Conservation (phyloP, 257 asterid species). For the Datura wrightii region DNA sequence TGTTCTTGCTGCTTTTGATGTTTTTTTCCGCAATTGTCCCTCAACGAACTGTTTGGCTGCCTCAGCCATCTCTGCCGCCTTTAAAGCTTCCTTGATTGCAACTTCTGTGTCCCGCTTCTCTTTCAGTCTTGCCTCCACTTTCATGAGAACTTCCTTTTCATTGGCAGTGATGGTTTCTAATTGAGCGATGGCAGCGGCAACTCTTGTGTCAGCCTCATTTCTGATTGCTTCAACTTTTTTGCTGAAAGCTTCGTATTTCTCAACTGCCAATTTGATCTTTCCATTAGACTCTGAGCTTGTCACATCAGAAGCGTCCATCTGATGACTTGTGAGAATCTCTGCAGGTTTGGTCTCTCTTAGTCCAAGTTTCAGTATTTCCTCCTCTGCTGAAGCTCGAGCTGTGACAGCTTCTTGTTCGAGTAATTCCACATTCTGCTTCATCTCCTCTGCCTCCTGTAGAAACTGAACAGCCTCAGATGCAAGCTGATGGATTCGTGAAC, state of each 20-base stretch:
- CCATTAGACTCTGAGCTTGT: neutral
- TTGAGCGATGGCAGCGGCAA: conserved; percentile 60
- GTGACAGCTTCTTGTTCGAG: conserved; percentile 59
- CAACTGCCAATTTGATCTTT: conserved; percentile 53
- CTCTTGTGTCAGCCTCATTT: conserved; percentile 58
- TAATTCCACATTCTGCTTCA: conserved; percentile 40
- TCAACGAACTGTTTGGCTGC: conserved; percentile 62
- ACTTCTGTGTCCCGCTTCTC: conserved; percentile 52
- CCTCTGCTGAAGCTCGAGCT: conserved; percentile 44
- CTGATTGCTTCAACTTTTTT: conserved; percentile 50
- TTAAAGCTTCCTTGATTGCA: conserved; percentile 60
- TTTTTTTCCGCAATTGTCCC: conserved; percentile 48
- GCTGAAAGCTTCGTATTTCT: conserved; percentile 51
- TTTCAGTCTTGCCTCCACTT: conserved; percentile 50
- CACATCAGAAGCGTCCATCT: conserved; percentile 31
- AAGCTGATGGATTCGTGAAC: neutral
- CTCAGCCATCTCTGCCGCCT: conserved; percentile 74
- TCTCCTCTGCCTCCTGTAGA: conserved; percentile 51
- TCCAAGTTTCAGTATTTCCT: conserved; percentile 54
- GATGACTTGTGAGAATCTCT: conserved; percentile 44
- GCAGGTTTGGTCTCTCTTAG: conserved; percentile 38
- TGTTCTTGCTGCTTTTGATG: neutral
- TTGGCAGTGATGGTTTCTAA: conserved; percentile 49
- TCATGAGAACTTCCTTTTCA: conserved; percentile 44
- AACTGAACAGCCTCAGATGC: conserved; percentile 51